Conservation (phyloP, 2,329 filamentous ascomycete species). For the Bipolaris cookei region DNA sequence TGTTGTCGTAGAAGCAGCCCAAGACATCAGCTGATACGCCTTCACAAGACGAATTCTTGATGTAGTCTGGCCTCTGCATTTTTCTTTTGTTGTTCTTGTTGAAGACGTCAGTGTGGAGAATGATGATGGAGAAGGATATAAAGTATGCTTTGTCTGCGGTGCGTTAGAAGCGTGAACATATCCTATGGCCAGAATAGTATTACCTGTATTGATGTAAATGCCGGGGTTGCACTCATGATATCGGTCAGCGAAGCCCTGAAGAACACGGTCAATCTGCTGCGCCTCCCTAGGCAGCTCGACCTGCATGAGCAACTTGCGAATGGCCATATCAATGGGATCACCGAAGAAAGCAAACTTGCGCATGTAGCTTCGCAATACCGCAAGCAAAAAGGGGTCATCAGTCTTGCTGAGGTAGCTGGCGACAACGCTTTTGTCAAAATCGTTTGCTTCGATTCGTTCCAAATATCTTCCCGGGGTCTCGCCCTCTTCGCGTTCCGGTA, state of each 20-base stretch:
- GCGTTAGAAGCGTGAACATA: constrained; percentile 24
- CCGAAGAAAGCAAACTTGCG: constrained; percentile 93
- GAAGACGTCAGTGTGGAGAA: constrained; percentile 98
- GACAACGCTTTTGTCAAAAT: constrained; percentile 79
- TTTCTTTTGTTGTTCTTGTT: constrained; percentile 99
- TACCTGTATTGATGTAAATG: constrained; percentile 80
- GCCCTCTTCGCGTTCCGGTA: constrained; percentile 82
- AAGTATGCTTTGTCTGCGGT: constrained; percentile 88
- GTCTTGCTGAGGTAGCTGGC: constrained; percentile 85
- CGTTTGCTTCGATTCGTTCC: constrained; percentile 77
- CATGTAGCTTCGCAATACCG: constrained; percentile 93
- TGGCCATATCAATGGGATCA: constrained; percentile 96
- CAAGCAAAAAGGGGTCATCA: constrained; percentile 80
- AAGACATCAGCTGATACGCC: constrained; percentile 92
- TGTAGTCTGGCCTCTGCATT: constrained; percentile 94
- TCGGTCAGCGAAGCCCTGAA: constrained; percentile 92
- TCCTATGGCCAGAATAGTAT: constrained; percentile 8
- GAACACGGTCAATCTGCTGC: constrained; percentile 93
- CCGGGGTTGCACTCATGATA: constrained; percentile 99
- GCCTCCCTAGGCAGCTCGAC: constrained; percentile 96
- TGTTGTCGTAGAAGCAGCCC: constrained; percentile 98
- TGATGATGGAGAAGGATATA: constrained; percentile 94
- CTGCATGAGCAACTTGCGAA: constrained; percentile 94
- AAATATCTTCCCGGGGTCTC: constrained; percentile 92
- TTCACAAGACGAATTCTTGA: constrained; percentile 92